These are phyloP conservation scores for Sclerotiophoma versabilis DNA, from an alignment of 2,329 filamentous ascomycete species.

Conservation along the genomic window DNA sequence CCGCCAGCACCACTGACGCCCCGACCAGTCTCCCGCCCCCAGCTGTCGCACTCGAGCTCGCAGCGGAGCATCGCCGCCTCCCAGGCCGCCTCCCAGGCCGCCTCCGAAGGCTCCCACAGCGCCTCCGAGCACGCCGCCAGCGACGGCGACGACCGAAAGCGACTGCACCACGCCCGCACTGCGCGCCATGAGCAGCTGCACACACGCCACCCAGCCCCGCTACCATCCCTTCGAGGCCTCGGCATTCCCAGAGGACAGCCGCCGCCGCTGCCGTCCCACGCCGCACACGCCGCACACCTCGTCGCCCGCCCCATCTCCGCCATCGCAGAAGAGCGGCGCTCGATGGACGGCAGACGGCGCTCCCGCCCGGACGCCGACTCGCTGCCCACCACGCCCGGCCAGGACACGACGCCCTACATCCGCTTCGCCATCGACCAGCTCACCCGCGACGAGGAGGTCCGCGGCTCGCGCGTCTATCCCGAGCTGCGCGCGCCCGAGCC, in stretches of 20 bases:
- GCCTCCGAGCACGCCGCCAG: slow-evolving; percentile 51
- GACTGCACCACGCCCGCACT: slow-evolving; percentile 44
- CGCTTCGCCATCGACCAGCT: slow-evolving; percentile 89
- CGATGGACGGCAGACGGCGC: slow-evolving; percentile 28
- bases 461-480: slow-evolving; percentile 60
- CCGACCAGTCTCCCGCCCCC: slow-evolving; percentile 48
- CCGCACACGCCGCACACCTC: slow-evolving; percentile 25
- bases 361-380: slow-evolving; percentile 43
- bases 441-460: slow-evolving; percentile 73
- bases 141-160: slow-evolving; percentile 44
- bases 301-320: slow-evolving; percentile 41
- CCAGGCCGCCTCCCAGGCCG: slow-evolving; percentile 57
- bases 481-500: slow-evolving; percentile 33
- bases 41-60: slow-evolving; percentile 51
- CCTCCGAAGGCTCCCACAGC: slow-evolving; percentile 60
- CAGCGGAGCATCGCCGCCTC: slow-evolving; percentile 58
- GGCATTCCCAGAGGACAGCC: slow-evolving; percentile 43
- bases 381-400: slow-evolving; percentile 64
- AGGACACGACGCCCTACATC: slow-evolving; percentile 87
- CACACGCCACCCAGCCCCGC: slow-evolving; percentile 32
- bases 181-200: slow-evolving; percentile 49
- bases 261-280: slow-evolving; percentile 19
- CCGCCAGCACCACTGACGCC: slow-evolving; percentile 23
- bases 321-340: slow-evolving; percentile 43
- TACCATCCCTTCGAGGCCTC: slow-evolving; percentile 44